A percentile compares a stretch with the other conserved stretches of the same genome.
Conservation (phyloP, 805 yeast species). For the Sugiyamaella marilandica region DNA sequence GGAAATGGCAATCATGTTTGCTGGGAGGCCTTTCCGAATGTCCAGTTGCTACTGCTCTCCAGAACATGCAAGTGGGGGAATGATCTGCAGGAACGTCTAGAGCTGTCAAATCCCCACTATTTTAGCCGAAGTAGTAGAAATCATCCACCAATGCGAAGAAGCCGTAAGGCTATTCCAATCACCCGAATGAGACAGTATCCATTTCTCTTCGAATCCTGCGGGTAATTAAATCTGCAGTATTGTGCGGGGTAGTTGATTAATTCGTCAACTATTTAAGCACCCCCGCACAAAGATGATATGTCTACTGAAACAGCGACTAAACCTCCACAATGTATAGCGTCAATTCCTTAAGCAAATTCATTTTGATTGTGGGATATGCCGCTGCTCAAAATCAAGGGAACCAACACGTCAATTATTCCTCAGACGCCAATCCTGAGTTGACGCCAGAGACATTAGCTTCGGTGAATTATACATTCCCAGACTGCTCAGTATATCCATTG, state of each 20-base stretch:
- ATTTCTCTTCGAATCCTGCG: too few species aligned
- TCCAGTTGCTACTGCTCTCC: too few species aligned
- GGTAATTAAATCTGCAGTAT: too few species aligned
- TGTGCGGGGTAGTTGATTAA: too few species aligned
- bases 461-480: conserved; percentile 8
- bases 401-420: background rate
- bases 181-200: background rate
- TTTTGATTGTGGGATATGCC: background rate
- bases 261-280: too few species aligned
- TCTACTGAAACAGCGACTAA: too few species aligned
- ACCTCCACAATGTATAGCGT: too few species aligned
- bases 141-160: background rate
- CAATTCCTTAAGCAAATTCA: too few species aligned
- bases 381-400: conserved; percentile 10
- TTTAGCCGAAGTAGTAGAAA: background rate
- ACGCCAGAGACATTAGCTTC: conserved; percentile 1
- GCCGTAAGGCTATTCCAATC: too few species aligned
- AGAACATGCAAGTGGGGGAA: background rate
- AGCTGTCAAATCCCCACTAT: background rate
- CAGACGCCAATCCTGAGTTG: background rate
- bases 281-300: too few species aligned
- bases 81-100: conserved; percentile 1
- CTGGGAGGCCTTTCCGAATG: too few species aligned
- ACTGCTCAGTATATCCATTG: conserved; percentile 3
- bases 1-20: too few species aligned